Evolutionary conservation across 2,329 filamentous ascomycete species (phyloP).

Genomic region (Whalleya microplaca): DNA sequence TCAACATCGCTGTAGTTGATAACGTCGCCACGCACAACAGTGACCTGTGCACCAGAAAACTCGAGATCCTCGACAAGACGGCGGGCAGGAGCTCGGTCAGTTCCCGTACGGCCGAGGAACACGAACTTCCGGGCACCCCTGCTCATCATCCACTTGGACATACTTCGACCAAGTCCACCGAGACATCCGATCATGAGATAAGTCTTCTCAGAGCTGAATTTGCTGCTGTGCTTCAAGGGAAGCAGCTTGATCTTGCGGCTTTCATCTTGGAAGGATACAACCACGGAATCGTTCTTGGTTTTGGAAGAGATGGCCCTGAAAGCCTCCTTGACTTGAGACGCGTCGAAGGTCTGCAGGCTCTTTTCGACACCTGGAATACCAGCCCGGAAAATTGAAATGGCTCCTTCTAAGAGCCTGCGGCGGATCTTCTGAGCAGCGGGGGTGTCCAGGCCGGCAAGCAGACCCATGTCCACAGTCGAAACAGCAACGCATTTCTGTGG

Average conservation of each 20-base stretch:
- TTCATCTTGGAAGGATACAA: background rate
- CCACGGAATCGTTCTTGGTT: background rate
- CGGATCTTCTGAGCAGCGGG: background rate
- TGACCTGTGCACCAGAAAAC: background rate
- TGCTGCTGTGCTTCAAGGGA: background rate
- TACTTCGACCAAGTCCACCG: background rate
- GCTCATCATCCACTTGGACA: slow-evolving; percentile 1
- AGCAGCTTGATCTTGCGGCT: background rate
- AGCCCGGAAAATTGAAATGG: background rate
- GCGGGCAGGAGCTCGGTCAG: background rate
- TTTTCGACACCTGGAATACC: background rate
- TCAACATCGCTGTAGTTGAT: slow-evolving; percentile 14
- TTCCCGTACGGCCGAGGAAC: background rate
- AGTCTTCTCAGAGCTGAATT: background rate
- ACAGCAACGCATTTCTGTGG: background rate
- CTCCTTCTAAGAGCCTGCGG: background rate
- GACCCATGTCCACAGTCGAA: background rate
- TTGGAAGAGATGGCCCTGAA: background rate
- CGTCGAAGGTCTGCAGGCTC: background rate
- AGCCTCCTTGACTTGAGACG: background rate
- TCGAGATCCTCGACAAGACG: background rate
- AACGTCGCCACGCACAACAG: slow-evolving; percentile 31
- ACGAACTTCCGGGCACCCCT: background rate
- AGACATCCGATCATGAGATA: background rate
- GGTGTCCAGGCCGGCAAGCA: background rate